phyloP scores from a whole-genome alignment of 768 basidiomycete species.

The Tricholoma bakamatsutake region DNA sequence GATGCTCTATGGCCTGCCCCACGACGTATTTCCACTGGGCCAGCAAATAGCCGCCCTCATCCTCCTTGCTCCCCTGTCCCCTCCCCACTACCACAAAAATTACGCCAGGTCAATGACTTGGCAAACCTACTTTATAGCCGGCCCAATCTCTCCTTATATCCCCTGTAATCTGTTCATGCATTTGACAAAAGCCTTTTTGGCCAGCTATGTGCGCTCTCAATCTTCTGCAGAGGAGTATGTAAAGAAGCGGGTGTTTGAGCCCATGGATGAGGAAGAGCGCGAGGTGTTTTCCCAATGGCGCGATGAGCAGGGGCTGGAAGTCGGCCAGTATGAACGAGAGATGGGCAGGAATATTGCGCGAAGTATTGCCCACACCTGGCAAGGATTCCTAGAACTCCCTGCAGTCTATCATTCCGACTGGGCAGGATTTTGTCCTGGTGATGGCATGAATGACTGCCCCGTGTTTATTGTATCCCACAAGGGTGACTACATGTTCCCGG shows the following conservation, averaged over 20 bases:
- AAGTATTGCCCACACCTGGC: constrained; percentile 47
- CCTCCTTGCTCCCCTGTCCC: constrained; percentile 41
- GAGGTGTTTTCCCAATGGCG: constrained; percentile 37
- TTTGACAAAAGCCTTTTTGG: constrained; percentile 26
- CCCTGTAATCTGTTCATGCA: constrained; percentile 34
- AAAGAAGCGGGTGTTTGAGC: constrained; percentile 28
- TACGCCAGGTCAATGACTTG: constrained; percentile 43
- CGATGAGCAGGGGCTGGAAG: constrained; percentile 30
- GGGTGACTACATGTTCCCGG: constrained; percentile 36
- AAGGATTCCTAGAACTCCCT: constrained; percentile 41
- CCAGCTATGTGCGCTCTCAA: constrained; percentile 29
- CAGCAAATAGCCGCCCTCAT: constrained; percentile 40
- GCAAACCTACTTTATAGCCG: constrained; percentile 39
- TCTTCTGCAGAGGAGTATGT: constrained; percentile 38
- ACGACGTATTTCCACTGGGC: constrained; percentile 46
- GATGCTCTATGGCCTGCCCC: constrained; percentile 48
- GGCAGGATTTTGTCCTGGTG: constrained; percentile 37
- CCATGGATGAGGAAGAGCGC: constrained; percentile 32
- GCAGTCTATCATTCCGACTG: constrained; percentile 44
- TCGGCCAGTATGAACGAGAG: constrained; percentile 36
- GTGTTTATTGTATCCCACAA: constrained; percentile 40
- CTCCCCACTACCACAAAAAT: constrained; percentile 38
- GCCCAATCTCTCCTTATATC: constrained; percentile 36
- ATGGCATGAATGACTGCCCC: constrained; percentile 38
- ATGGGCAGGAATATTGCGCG: constrained; percentile 36